A percentile compares a stretch with the other conserved stretches of the same genome.
These are phyloP conservation scores for Raddia guianensis DNA, from an alignment of 176 grass and related monocot species.

Conservation along the genomic window DNA sequence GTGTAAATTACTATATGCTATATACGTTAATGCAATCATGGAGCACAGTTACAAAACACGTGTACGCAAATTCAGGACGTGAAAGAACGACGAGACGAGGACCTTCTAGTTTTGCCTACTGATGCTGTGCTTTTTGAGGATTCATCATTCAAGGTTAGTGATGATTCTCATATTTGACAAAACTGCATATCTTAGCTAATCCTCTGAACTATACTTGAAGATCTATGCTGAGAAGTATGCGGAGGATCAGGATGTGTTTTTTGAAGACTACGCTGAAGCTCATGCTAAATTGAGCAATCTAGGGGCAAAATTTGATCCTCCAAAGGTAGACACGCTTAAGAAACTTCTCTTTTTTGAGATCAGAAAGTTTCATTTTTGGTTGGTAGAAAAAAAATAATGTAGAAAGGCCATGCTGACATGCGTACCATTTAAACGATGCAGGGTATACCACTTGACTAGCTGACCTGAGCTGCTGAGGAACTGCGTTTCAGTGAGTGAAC, in stretches of 20 bases:
- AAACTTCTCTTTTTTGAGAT: background rate
- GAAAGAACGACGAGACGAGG: constrained; percentile 68
- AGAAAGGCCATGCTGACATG: constrained; percentile 24
- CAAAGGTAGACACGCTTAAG: constrained; percentile 52
- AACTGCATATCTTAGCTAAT: background rate
- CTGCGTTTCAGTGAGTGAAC: constrained; percentile 22
- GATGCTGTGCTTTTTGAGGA: constrained; percentile 91
- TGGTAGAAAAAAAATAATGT: constrained; percentile 7
- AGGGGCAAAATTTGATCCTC: constrained; percentile 81
- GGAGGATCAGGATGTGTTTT: constrained; percentile 77
- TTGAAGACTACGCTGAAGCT: constrained; percentile 86
- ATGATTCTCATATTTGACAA: constrained; percentile 13
- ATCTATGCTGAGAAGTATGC: constrained; percentile 88
- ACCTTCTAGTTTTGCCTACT: constrained; percentile 88
- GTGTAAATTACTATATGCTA: background rate
- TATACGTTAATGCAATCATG: constrained; percentile 12
- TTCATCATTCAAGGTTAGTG: constrained; percentile 81
- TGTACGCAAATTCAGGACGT: constrained; percentile 52
- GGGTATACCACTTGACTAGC: constrained; percentile 62
- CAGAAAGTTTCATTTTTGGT: background rate
- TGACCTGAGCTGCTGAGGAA: constrained; percentile 4
- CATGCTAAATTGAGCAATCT: constrained; percentile 98
- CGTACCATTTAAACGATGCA: constrained; percentile 35
- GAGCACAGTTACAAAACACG: constrained; percentile 20
- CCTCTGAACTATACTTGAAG: constrained; percentile 43